phyloP scores from a whole-genome alignment of 2,329 filamentous ascomycete genomes.

The Pseudogymnoascus sp. region DNA sequence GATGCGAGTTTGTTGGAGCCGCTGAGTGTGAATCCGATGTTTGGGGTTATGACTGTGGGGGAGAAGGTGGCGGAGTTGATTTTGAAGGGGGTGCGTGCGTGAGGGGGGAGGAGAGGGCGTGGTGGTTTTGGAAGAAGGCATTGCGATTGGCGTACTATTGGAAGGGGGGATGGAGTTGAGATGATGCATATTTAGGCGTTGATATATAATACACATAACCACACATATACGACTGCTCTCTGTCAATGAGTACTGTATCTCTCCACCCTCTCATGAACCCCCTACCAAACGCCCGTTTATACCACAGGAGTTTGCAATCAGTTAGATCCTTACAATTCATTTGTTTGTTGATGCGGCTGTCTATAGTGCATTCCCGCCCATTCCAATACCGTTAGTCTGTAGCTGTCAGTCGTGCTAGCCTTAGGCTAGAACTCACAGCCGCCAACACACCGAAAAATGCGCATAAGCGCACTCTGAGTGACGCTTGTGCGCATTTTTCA shows the following conservation, averaged over 20 bases:
- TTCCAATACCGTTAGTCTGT: too few relatives aligned
- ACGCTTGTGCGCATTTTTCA: too few relatives aligned
- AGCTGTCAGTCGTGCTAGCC: too few relatives aligned
- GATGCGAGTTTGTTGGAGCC: constrained; percentile 42
- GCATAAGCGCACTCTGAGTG: too few relatives aligned
- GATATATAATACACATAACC: neutral
- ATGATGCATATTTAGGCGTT: neutral
- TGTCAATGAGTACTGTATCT: neutral
- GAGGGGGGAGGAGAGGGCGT: neutral
- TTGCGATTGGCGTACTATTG: neutral
- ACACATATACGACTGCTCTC: neutral
- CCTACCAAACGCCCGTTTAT: neutral
- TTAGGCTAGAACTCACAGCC: too few relatives aligned
- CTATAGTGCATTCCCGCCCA: too few relatives aligned
- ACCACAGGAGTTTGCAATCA: neutral
- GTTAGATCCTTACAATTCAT: neutral
- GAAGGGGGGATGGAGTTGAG: neutral
- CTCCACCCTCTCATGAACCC: neutral
- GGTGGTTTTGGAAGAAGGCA: neutral
- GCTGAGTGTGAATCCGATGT: constrained; percentile 45
- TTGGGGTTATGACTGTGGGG: constrained; percentile 45
- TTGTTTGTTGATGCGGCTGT: too few relatives aligned
- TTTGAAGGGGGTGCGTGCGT: constrained; percentile 16
- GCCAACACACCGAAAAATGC: too few relatives aligned
- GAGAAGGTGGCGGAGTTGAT: constrained; percentile 44